A percentile compares a stretch with the other conserved stretches of the same genome.
Conservation (phyloP, 805 yeast genomes). For the Zygosaccharomyces bisporus region DNA sequence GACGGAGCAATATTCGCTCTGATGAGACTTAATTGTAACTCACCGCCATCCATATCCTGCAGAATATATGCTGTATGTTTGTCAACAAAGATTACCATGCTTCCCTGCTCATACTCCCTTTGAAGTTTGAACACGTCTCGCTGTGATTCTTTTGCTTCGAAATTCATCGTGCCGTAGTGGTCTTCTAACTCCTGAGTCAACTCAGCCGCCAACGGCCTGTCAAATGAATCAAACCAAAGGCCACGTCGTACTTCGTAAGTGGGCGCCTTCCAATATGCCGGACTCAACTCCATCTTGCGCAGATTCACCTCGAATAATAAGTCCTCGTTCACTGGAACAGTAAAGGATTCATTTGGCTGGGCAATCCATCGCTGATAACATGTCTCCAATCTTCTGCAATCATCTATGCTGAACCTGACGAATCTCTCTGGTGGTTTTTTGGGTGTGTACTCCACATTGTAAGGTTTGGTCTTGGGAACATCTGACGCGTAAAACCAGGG, state of each 20-base stretch:
- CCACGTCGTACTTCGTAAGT: constrained; percentile 79
- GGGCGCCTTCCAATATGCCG: constrained; percentile 90
- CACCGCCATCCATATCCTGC: constrained; percentile 43
- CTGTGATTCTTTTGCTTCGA: constrained; percentile 25
- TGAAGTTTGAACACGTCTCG: constrained; percentile 16
- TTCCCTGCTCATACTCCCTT: constrained; percentile 11
- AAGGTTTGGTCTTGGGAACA: constrained; percentile 66
- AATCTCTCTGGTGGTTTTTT: constrained; percentile 53
- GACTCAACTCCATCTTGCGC: constrained; percentile 48
- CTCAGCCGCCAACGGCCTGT: constrained; percentile 49
- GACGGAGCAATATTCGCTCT: constrained; percentile 34
- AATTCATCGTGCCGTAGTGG: constrained; percentile 43
- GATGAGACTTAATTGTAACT: constrained; percentile 37
- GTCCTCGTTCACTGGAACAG: constrained; percentile 74
- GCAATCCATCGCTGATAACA: constrained; percentile 36
- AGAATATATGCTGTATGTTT: constrained; percentile 45
- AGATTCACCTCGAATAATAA: constrained; percentile 71
- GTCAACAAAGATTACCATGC: constrained; percentile 38
- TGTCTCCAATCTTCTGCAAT: constrained; percentile 58
- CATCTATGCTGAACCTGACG: constrained; percentile 61
- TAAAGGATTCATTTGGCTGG: constrained; percentile 4
- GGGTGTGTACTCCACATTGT: constrained; percentile 50
- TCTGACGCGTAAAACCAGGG: constrained; percentile 85
- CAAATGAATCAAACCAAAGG: constrained; percentile 67
- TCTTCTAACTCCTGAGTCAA: constrained; percentile 58